Conservation (phyloP, 495 filamentous ascomycete species). For the Hyaloscypha finlandica region DNA sequence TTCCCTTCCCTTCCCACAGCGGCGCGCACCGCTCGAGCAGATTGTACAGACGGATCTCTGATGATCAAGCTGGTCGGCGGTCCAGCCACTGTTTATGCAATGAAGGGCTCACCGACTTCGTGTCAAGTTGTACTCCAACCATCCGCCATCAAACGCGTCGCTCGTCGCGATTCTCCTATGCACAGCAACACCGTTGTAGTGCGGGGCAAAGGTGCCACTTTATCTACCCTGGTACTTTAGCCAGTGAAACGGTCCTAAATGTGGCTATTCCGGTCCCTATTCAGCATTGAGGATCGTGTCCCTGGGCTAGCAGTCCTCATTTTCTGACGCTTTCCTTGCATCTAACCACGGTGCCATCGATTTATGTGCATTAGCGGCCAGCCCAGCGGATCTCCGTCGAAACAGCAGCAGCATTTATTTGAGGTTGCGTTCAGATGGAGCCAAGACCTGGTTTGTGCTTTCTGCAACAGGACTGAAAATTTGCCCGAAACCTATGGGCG, state of each 20-base stretch:
- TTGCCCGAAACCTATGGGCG: constrained; percentile 30
- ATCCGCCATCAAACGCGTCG: constrained; percentile 33
- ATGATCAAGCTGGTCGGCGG: constrained; percentile 14
- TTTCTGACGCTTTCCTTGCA: constrained; percentile 34
- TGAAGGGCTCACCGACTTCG: constrained; percentile 55
- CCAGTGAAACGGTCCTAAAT: constrained; percentile 15
- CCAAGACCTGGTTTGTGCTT: constrained; percentile 15
- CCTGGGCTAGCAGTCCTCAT: constrained; percentile 15
- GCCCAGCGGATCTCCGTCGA: constrained; percentile 46
- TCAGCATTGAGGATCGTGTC: constrained; percentile 20
- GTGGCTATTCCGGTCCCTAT: constrained; percentile 20
- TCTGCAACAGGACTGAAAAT: constrained; percentile 23
- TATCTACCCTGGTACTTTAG: constrained; percentile 21
- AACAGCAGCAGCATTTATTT: constrained; percentile 14
- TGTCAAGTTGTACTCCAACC: constrained; percentile 56
- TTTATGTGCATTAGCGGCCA: constrained; percentile 57
- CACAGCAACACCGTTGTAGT: constrained; percentile 29
- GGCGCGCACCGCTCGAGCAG: constrained; percentile 19
- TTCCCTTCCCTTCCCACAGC: constrained; percentile 4
- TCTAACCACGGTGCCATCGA: constrained; percentile 37
- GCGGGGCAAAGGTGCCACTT: constrained; percentile 32
- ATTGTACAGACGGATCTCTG: constrained; percentile 17
- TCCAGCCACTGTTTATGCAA: constrained; percentile 51
- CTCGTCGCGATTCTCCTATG: constrained; percentile 18
- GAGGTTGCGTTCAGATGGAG: constrained; percentile 15